Conservation (phyloP, 192 early-diverging fungal genomes). For the Backusella parvicylindrica region DNA sequence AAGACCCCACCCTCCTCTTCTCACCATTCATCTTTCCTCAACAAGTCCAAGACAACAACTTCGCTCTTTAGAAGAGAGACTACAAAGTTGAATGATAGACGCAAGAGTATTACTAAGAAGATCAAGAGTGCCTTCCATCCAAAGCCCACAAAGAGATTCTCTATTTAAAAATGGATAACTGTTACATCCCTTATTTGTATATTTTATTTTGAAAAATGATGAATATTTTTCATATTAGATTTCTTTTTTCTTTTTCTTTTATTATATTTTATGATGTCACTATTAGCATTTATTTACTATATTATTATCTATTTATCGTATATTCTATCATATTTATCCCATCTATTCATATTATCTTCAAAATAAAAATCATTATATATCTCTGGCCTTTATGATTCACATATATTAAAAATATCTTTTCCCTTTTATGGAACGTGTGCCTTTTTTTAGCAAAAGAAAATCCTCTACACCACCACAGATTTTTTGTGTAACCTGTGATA, state of each 20-base stretch:
- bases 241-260: neutral
- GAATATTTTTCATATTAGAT: neutral
- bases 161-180: neutral
- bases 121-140: neutral
- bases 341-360: neutral
- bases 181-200: neutral
- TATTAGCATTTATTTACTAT: neutral
- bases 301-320: neutral
- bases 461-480: no score
- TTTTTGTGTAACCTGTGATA: no score
- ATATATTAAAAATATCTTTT: no score
- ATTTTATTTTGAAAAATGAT: neutral
- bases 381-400: no score
- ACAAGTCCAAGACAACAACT: neutral
- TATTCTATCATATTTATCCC: neutral
- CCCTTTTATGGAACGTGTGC: no score
- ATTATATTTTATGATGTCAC: neutral
- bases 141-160: neutral
- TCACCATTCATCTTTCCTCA: neutral
- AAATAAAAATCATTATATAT: neutral
- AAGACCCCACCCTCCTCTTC: neutral
- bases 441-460: no score
- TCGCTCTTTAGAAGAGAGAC: slow-evolving; percentile 10
- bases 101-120: neutral
- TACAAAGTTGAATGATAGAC: neutral